Evolutionary conservation across 2,329 filamentous ascomycete genomes (phyloP).

Genomic region (Keithomyces neogunnii): DNA sequence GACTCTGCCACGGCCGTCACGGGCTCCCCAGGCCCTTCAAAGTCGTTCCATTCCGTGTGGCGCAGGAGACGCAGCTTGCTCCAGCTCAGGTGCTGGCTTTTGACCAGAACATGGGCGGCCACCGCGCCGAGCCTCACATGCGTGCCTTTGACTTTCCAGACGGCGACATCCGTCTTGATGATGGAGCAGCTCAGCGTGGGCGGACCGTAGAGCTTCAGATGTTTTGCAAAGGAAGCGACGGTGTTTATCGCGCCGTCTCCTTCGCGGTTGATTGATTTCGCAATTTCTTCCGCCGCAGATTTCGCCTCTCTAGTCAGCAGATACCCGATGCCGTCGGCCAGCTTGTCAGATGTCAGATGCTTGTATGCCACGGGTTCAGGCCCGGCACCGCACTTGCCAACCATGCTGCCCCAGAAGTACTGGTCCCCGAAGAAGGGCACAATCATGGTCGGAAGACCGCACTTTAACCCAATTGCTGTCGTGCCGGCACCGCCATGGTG

Average conservation of each 20-base stretch:
- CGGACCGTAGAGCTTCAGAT: slow-evolving; percentile 43
- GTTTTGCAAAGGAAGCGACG: slow-evolving; percentile 56
- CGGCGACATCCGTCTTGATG: slow-evolving; percentile 52
- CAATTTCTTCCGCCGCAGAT: slow-evolving; percentile 49
- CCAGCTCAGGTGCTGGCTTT: slow-evolving; percentile 53
- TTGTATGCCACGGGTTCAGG: slow-evolving; percentile 63
- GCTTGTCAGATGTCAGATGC: slow-evolving; percentile 49
- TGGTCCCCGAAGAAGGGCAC: slow-evolving; percentile 77
- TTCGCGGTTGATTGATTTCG: slow-evolving; percentile 50
- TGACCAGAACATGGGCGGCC: slow-evolving; percentile 57
- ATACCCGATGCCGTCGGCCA: slow-evolving; percentile 63
- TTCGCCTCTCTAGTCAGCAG: slow-evolving; percentile 54
- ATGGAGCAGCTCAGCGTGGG: slow-evolving; percentile 57
- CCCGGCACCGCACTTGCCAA: slow-evolving; percentile 55
- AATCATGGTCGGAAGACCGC: slow-evolving; percentile 63
- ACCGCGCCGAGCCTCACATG: slow-evolving; percentile 52
- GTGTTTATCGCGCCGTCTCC: slow-evolving; percentile 65
- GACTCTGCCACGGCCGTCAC: slow-evolving; percentile 58
- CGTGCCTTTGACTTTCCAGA: slow-evolving; percentile 57
- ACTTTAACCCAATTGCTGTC: slow-evolving; percentile 65
- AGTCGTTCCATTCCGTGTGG: slow-evolving; percentile 69
- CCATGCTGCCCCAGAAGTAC: slow-evolving; percentile 68
- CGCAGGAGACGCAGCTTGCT: slow-evolving; percentile 54
- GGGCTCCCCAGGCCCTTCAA: slow-evolving; percentile 66
- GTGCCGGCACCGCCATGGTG: slow-evolving; percentile 75